Evolutionary conservation across 768 basidiomycete genomes (phyloP), one percentile per base, ranked within the genome.

Genomic region (Agaricus bisporus): DNA sequence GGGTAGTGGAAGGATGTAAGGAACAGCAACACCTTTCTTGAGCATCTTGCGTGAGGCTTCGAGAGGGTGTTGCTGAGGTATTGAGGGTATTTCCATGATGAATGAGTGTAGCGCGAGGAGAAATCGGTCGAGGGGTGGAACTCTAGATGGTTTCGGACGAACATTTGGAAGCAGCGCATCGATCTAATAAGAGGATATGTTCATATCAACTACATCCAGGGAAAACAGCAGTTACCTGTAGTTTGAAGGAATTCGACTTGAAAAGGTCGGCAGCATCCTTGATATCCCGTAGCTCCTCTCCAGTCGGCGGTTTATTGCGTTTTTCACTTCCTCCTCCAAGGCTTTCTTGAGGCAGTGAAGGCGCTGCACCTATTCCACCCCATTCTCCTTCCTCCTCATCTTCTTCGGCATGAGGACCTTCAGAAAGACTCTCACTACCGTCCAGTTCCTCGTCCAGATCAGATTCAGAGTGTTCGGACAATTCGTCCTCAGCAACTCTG

Each of bases 131-230:
- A 94, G 72, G 1, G 78, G 72, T n/a, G 77, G 70, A 18, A 70
- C 73, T 60, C 72, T 73, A 2, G 79, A 77, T 25, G 75, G 63
- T 68, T 85, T 87, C 38, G 87, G 87, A 41, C 82, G 77, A 39
- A 90, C 73, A 62, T 86, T 85, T 8, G 91, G 85, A 17, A 95
- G 73, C 11, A 95, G 72, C 0, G 85, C 88, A 55, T 91, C 88
- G 59, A 91, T 85, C 88, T 93, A 63, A 25, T 28, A 36, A 15
- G 47, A 17, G 46, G 48, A 10, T 61, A 57, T 36, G 60, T n/a
- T 47, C n/a, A 47, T 46, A 26, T 32, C 54, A n/a, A 35, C 18
- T 26, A 37, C 43, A 20, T 14, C 2, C 44, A 36, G 29, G 36
- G 9, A 4, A 41, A 25, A 25, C 1, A n/a, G 38, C 26, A 56